These are phyloP conservation scores for Porodaedalea pini DNA, from an alignment of 1,284 basidiomycete species.

Conservation along the genomic window DNA sequence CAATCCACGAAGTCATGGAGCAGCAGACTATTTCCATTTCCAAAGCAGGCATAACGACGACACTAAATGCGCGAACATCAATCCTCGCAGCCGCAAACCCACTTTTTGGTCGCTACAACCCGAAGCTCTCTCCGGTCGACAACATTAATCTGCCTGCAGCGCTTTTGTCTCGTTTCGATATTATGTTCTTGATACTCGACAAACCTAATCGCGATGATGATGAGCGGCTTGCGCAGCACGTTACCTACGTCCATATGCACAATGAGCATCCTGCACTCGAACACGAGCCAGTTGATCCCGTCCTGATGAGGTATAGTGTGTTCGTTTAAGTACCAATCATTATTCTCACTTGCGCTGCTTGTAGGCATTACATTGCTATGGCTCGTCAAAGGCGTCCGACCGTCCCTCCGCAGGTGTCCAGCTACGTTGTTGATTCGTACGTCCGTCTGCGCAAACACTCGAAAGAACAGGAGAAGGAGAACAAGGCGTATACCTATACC, in stretches of 20 bases:
- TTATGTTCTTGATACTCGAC: slow-evolving; percentile 96
- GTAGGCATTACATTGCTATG: slow-evolving; percentile 90
- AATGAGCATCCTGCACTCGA: slow-evolving; percentile 85
- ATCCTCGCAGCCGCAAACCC: slow-evolving; percentile 98
- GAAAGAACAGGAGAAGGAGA: slow-evolving; percentile 87
- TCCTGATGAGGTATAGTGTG: slow-evolving; percentile 73
- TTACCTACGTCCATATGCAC: slow-evolving; percentile 98
- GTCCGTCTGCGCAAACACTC: slow-evolving; percentile 91
- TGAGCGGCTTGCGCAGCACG: slow-evolving; percentile 93
- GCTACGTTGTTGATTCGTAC: slow-evolving; percentile 93
- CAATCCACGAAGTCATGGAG: slow-evolving; percentile 99
- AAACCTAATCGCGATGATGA: slow-evolving; percentile 94
- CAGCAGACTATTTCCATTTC: slow-evolving; percentile 99
- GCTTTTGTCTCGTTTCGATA: slow-evolving; percentile 91
- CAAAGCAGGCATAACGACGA: slow-evolving; percentile 98
- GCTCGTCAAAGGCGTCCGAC: slow-evolving; percentile 88
- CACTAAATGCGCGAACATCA: slow-evolving; percentile 96
- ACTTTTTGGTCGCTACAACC: slow-evolving; percentile 96
- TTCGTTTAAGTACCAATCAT: background rate
- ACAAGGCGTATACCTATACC: slow-evolving; percentile 90
- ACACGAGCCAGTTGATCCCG: slow-evolving; percentile 80
- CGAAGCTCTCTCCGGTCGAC: slow-evolving; percentile 95
- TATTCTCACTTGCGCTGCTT: slow-evolving; percentile 17
- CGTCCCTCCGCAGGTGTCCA: slow-evolving; percentile 84
- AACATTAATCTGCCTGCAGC: slow-evolving; percentile 99